These are phyloP conservation scores for Corylus heterophylla DNA, from an alignment of 306 rosid species.

Conservation along the genomic window DNA sequence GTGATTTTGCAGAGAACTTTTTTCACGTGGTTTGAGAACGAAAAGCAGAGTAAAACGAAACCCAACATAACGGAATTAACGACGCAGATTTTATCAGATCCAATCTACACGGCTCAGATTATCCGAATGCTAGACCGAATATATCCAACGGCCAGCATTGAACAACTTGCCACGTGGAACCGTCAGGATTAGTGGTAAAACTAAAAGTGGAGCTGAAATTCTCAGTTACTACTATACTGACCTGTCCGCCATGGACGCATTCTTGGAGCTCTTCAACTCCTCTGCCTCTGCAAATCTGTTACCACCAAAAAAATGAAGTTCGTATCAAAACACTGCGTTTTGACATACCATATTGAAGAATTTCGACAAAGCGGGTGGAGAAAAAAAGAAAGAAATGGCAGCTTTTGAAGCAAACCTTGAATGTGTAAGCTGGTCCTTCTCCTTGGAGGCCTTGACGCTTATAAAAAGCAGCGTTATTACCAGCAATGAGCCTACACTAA, in stretches of 20 bases:
- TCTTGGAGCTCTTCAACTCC: conserved; percentile 51
- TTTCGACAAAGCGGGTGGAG: background rate
- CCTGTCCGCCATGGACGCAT: conserved; percentile 72
- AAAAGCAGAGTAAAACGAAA: background rate
- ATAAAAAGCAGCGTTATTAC: conserved; percentile 25
- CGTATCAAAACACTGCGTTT: background rate
- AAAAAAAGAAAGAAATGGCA: background rate
- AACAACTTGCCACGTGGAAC: conserved; percentile 17
- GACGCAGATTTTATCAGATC: conserved; percentile 43
- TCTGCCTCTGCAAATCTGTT: conserved; percentile 45
- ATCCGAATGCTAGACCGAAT: background rate
- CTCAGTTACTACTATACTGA: conserved; percentile 29
- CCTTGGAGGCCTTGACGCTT: conserved; percentile 31
- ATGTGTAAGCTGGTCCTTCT: conserved; percentile 25
- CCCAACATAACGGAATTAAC: conserved; percentile 22
- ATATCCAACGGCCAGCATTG: conserved; percentile 13
- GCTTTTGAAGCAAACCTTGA: conserved; percentile 43
- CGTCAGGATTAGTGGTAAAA: conserved; percentile 1
- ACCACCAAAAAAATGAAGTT: background rate
- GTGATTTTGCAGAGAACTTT: background rate
- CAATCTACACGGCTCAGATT: conserved; percentile 35
- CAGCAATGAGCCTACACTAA: conserved; percentile 31
- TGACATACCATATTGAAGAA: background rate
- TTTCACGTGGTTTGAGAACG: background rate
- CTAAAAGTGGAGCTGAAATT: conserved; percentile 3